Percentiles rank a stretch among this genome's conserved stretches.
Conservation (phyloP, 2,329 filamentous ascomycete species). For the Rhexocercosporidium sp. region DNA sequence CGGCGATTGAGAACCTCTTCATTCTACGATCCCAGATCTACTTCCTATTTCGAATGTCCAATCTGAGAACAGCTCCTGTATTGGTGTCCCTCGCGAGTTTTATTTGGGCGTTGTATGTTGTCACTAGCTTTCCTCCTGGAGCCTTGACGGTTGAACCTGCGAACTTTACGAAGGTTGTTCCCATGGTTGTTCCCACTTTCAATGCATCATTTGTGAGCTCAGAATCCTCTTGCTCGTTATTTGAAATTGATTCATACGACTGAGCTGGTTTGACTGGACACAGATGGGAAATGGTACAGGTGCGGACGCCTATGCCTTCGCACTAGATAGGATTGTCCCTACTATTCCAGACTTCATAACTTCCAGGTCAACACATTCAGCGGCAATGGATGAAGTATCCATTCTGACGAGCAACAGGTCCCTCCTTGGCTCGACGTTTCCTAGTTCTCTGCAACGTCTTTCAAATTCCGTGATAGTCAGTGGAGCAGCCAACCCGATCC, state of each 20-base stretch:
- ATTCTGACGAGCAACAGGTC: neutral
- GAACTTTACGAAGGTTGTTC: neutral
- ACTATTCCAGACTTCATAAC: neutral
- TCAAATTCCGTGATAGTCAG: neutral
- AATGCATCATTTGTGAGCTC: neutral
- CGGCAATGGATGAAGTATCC: no score
- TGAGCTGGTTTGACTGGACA: neutral
- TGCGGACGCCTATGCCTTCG: neutral
- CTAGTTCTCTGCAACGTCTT: neutral
- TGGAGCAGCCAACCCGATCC: neutral
- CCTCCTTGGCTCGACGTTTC: neutral
- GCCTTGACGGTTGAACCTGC: constrained; percentile 4
- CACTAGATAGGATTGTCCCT: neutral
- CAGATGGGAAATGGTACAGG: neutral
- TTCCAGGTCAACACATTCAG: neutral
- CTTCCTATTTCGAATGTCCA: neutral
- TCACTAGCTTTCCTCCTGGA: constrained; percentile 13
- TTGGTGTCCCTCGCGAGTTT: neutral
- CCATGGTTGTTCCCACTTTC: neutral
- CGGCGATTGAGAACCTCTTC: constrained; percentile 9
- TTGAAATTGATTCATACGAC: neutral
- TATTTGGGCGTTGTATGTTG: constrained; percentile 11
- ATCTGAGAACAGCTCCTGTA: constrained; percentile 3
- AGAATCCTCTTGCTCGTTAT: neutral
- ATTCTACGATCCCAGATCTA: constrained; percentile 5